Percentiles rank a stretch among this genome's conserved stretches.
Conservation (phyloP, 2,329 filamentous ascomycete species). For the Helotiales sp. region DNA sequence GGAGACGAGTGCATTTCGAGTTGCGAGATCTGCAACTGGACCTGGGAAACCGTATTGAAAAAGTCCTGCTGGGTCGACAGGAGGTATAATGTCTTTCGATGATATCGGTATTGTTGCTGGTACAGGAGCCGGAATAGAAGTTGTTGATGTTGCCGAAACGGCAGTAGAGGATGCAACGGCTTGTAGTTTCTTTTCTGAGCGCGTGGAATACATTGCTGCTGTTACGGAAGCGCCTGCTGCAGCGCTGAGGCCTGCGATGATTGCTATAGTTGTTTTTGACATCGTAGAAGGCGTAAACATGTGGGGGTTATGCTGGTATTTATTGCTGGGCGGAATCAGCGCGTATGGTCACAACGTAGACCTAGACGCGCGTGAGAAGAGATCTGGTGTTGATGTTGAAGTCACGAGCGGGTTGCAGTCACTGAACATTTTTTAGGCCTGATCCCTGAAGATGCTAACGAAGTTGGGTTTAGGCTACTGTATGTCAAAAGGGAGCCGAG, state of each 20-base stretch:
- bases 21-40: slow-evolving; percentile 79
- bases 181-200: slow-evolving; percentile 46
- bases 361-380: slow-evolving; percentile 25
- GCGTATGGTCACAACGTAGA: slow-evolving; percentile 25
- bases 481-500: no score
- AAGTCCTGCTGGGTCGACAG: slow-evolving; percentile 73
- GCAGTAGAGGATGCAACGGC: slow-evolving; percentile 31
- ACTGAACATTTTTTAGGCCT: slow-evolving; percentile 6
- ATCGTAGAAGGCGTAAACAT: slow-evolving; percentile 46
- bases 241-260: slow-evolving; percentile 75
- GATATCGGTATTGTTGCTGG: slow-evolving; percentile 30
- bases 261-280: slow-evolving; percentile 76
- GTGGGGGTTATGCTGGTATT: slow-evolving; percentile 14
- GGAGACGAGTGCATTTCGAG: slow-evolving; percentile 75
- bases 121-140: slow-evolving; percentile 28
- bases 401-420: slow-evolving; percentile 20
- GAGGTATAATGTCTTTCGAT: slow-evolving; percentile 39
- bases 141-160: slow-evolving; percentile 29
- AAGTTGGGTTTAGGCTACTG: no score
- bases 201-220: slow-evolving; percentile 62
- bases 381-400: slow-evolving; percentile 20
- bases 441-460: no score
- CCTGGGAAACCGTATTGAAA: slow-evolving; percentile 92
- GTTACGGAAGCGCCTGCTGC: slow-evolving; percentile 76
- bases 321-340: slow-evolving; percentile 18